Conservation (phyloP, 2,329 filamentous ascomycete genomes). For the Fusarium sp. region DNA sequence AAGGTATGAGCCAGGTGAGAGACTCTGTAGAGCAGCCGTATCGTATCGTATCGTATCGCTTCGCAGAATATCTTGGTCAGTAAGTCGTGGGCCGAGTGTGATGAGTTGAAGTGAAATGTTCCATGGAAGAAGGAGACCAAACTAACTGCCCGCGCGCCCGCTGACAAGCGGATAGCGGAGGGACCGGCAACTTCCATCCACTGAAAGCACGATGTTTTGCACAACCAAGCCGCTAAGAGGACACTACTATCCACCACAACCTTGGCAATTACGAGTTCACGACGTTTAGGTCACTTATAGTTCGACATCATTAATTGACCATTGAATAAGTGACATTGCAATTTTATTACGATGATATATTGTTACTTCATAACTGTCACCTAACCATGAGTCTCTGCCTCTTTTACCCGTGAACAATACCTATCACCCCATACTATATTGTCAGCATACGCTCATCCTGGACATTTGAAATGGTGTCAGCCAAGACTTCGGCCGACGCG, state of each 20-base stretch:
- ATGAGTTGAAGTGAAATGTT: slow-evolving; percentile 11
- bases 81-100: neutral
- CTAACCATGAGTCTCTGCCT: neutral
- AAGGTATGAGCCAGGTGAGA: slow-evolving; percentile 5
- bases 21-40: slow-evolving; percentile 3
- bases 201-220: slow-evolving; percentile 11
- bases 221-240: slow-evolving; percentile 24
- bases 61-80: neutral
- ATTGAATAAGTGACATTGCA: neutral
- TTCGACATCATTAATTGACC: slow-evolving; percentile 1
- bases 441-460: neutral
- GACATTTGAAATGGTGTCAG: slow-evolving; percentile 3
- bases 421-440: neutral
- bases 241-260: slow-evolving; percentile 13
- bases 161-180: slow-evolving; percentile 21
- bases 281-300: neutral
- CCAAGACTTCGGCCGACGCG: slow-evolving; percentile 16
- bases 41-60: neutral
- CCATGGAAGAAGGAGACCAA: slow-evolving; percentile 14
- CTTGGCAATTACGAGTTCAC: slow-evolving; percentile 15
- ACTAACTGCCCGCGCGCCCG: slow-evolving; percentile 15
- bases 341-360: neutral
- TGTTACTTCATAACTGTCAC: neutral
- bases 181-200: slow-evolving; percentile 35
- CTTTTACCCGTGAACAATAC: neutral